Evolutionary conservation across 2,329 filamentous ascomycete genomes (phyloP).

Genomic region (Aspergillus sp.): DNA sequence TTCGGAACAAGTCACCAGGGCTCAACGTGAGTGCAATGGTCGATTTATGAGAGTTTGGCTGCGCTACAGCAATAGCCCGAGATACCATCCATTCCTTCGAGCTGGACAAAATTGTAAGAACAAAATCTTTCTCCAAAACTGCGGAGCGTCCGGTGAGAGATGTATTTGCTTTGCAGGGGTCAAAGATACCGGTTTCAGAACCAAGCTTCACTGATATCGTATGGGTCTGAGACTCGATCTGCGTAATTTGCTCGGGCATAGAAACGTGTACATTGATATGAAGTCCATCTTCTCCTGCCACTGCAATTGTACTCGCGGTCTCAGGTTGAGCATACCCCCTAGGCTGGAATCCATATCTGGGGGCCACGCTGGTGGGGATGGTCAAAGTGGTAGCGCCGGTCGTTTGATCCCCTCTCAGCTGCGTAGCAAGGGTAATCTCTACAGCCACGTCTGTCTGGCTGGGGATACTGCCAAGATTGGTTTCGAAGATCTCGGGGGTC

Average conservation of each 20-base stretch:
- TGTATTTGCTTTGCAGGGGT: slow-evolving; percentile 10
- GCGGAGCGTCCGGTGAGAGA: neutral
- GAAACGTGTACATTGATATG: neutral
- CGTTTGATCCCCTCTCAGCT: slow-evolving; percentile 13
- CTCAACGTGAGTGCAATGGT: slow-evolving; percentile 15
- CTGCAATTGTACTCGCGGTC: neutral
- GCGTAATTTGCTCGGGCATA: slow-evolving; percentile 10
- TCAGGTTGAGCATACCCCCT: neutral
- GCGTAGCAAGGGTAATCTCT: slow-evolving; percentile 12
- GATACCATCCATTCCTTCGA: neutral
- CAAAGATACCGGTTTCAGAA: slow-evolving; percentile 8
- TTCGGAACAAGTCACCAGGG: slow-evolving; percentile 4
- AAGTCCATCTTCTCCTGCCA: neutral
- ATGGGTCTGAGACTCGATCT: slow-evolving; percentile 17
- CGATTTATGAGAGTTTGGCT: slow-evolving; percentile 8
- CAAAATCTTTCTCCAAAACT: slow-evolving; percentile 11
- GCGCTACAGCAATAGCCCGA: slow-evolving; percentile 1
- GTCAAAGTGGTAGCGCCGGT: slow-evolving; percentile 14
- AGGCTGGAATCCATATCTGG: slow-evolving; percentile 11
- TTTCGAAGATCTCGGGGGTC: slow-evolving; percentile 16
- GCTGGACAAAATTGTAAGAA: slow-evolving; percentile 7
- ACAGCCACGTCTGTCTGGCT: slow-evolving; percentile 10
- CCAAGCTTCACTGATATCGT: slow-evolving; percentile 17
- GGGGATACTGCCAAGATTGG: slow-evolving; percentile 18
- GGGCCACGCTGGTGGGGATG: slow-evolving; percentile 16